These are phyloP conservation scores for Candida xiaguanensis DNA, from an alignment of 805 yeast species.

Conservation along the genomic window DNA sequence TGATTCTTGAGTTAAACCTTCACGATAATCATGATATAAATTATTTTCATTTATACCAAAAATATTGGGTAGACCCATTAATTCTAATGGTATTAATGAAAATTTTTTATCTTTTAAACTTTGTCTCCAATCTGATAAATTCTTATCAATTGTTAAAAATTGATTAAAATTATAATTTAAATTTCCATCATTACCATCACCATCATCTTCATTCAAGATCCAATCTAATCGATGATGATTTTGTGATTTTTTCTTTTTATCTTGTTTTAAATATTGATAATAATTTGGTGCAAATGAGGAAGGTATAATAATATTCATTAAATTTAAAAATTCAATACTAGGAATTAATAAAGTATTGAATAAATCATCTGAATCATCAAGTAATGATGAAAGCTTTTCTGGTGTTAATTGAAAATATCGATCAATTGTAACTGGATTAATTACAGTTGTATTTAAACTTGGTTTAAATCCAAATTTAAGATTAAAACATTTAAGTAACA, in stretches of 20 bases:
- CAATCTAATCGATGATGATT: constrained; percentile 31
- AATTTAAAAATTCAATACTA: constrained; percentile 40
- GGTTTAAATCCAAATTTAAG: constrained; percentile 45
- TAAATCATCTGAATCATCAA: constrained; percentile 28
- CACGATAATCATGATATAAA: constrained; percentile 27
- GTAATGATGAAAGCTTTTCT: constrained; percentile 34
- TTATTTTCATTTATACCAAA: constrained; percentile 18
- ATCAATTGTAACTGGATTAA: constrained; percentile 45
- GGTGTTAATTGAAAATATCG: constrained; percentile 43
- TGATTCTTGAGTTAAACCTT: constrained; percentile 17
- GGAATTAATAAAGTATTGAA: constrained; percentile 37
- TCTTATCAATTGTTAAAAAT: constrained; percentile 39
- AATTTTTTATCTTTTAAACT: constrained; percentile 29
- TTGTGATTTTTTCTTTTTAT: constrained; percentile 18
- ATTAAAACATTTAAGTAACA: constrained; percentile 39
- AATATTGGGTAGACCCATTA: constrained; percentile 30
- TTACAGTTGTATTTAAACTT: constrained; percentile 43
- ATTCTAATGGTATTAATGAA: constrained; percentile 23
- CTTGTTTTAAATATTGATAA: constrained; percentile 37
- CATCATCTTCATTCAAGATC: constrained; percentile 44
- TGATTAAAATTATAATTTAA: constrained; percentile 43
- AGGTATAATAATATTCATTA: constrained; percentile 42
- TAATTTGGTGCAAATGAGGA: constrained; percentile 45
- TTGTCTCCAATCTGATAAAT: constrained; percentile 38
- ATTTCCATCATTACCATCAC: constrained; percentile 47